Percentiles rank a stretch among this genome's conserved stretches.
Evolutionary conservation across 495 filamentous ascomycete genomes (phyloP).

Genomic region (Penicillium nucicola): DNA sequence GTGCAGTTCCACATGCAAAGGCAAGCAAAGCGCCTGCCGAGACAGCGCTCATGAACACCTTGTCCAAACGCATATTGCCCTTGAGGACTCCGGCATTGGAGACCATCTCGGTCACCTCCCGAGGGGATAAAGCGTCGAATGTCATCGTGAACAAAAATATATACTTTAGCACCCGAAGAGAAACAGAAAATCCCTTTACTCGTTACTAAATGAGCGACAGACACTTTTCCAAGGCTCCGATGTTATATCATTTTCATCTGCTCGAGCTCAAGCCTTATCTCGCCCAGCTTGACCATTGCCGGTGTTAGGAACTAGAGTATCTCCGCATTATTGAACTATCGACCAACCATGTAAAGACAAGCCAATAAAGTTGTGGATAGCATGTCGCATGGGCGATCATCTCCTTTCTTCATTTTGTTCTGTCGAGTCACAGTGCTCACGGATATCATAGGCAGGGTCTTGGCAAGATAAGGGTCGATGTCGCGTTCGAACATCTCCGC

Average conservation of each 20-base stretch:
- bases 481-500: neutral
- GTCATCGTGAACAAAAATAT: too few relatives aligned
- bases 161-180: too few relatives aligned
- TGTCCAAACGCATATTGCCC: slow-evolving; percentile 51
- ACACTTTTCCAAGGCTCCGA: too few relatives aligned
- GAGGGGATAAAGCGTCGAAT: slow-evolving; percentile 41
- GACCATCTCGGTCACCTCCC: slow-evolving; percentile 45
- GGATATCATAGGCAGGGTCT: slow-evolving; percentile 3
- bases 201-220: too few relatives aligned
- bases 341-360: neutral
- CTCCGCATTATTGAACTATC: neutral
- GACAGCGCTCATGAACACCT: slow-evolving; percentile 52
- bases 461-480: slow-evolving; percentile 10
- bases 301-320: too few relatives aligned
- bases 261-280: neutral
- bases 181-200: too few relatives aligned
- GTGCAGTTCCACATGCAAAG: slow-evolving; percentile 49
- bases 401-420: neutral
- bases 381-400: slow-evolving; percentile 6
- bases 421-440: neutral
- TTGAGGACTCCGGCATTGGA: slow-evolving; percentile 45
- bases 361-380: neutral
- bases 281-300: neutral
- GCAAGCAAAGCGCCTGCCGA: slow-evolving; percentile 51
- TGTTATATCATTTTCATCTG: too few relatives aligned